Percentiles rank a stretch among this genome's conserved stretches.
Evolutionary conservation across 495 filamentous ascomycete species (phyloP).

Genomic region (Saxophila tyrrhenica): DNA sequence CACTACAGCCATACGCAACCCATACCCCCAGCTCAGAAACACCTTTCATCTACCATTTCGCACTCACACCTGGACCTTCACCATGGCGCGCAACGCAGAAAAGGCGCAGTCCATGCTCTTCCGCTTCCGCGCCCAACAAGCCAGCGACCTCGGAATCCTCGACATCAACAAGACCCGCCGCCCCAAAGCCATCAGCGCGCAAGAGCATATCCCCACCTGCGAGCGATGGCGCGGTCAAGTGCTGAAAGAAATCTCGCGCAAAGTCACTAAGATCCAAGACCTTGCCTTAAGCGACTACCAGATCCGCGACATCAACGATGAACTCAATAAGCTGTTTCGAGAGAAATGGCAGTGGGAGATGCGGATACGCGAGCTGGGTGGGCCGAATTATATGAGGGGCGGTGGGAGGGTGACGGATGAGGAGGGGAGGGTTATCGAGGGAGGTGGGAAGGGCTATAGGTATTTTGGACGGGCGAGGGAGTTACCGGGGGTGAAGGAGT

Average conservation of each 20-base stretch:
- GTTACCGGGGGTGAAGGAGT: constrained; percentile 88
- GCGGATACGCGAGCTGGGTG: constrained; percentile 85
- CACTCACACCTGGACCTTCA: background rate
- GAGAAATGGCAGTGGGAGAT: constrained; percentile 99
- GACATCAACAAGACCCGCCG: constrained; percentile 82
- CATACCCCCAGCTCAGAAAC: background rate
- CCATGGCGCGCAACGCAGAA: constrained; percentile 74
- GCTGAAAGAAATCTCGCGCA: constrained; percentile 92
- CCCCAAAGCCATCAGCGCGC: constrained; percentile 76
- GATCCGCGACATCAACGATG: constrained; percentile 95
- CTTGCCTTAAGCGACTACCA: constrained; percentile 80
- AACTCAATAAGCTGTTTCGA: constrained; percentile 97
- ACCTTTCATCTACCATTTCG: background rate
- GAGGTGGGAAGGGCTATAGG: constrained; percentile 78
- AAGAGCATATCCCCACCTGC: constrained; percentile 72
- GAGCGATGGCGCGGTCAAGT: constrained; percentile 99
- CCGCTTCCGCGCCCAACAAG: constrained; percentile 96
- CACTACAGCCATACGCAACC: too few species aligned
- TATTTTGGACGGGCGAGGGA: constrained; percentile 89
- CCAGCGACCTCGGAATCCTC: constrained; percentile 90
- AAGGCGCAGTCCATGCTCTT: constrained; percentile 99
- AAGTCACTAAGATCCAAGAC: constrained; percentile 92
- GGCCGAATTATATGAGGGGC: constrained; percentile 96
- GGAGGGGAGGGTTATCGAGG: constrained; percentile 79
- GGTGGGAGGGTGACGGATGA: constrained; percentile 79